Evolutionary conservation across 257 asterid species (phyloP), one percentile per base, ranked within the genome.

Genomic region (Jacaranda mimosifolia): DNA sequence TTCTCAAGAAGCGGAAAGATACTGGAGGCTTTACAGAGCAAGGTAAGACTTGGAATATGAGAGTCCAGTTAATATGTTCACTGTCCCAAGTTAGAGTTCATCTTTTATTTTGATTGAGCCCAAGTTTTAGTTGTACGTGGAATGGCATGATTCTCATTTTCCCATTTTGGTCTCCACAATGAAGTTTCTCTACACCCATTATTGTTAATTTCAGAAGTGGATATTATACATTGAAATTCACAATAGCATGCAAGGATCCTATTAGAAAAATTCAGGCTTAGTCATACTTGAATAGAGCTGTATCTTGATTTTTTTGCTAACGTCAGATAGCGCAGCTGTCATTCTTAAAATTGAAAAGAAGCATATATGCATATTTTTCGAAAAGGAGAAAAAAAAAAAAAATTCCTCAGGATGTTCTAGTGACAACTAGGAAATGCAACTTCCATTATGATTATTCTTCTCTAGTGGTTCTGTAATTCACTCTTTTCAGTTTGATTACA

Each of bases 1-100:
- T 79, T 74, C 94, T 91, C 56, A 96, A 96, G 90, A 96, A 93
- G 83, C 89, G 96, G 63, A 96, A 93, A 85, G 97, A 91, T 86
- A 87, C 96, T 60, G 90, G 81, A 74, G 90, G 94, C 83, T 90
- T 93, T 81, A 90, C 97, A 2, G 97, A 89, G 82, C 96, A 96
- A 83, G 97, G 98, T 93, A 83, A 82, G 71, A 70, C 48, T 67
- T 65, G 36, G 55, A 63, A 32, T 38, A 1, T 17, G 56, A 21
- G 42, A 45, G 42, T 77, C 79, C 59, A 58, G 39, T 64, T 43
- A 69, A 45, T 63, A 21, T 46, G 51, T 58, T 10, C 39, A 10
- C n/a, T 57, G 35, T 55, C 80, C 52, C 64, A 60, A 52, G 69
- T 68, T 32, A 5, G 73, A 40, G 52, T 15, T n/a, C 35, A 19